Percentiles rank a stretch among this genome's conserved stretches.
Evolutionary conservation across 2,329 filamentous ascomycete genomes (phyloP).

Genomic region (Claviceps citrina): DNA sequence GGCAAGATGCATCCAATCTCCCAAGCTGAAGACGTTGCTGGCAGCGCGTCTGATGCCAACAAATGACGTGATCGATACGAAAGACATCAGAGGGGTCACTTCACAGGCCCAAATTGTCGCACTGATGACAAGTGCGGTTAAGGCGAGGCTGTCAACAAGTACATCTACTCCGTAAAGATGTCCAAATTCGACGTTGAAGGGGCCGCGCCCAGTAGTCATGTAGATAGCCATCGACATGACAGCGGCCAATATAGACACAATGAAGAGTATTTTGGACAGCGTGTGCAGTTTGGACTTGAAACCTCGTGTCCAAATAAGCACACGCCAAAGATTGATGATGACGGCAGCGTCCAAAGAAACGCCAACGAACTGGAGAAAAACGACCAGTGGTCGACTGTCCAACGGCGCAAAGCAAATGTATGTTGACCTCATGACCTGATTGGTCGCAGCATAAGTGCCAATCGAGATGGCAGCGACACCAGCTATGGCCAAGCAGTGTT

Average conservation of each 20-base stretch:
- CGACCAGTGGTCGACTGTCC: constrained; percentile 23
- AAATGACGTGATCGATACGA: constrained; percentile 27
- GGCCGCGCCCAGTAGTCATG: constrained; percentile 13
- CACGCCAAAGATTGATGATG: constrained; percentile 33
- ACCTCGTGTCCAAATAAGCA: constrained; percentile 35
- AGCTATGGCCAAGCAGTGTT: constrained; percentile 20
- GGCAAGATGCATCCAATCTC: constrained; percentile 30
- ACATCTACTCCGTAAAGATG: constrained; percentile 34
- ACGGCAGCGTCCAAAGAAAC: constrained; percentile 32
- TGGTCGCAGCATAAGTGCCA: constrained; percentile 26
- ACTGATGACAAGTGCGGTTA: constrained; percentile 30
- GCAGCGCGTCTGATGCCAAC: constrained; percentile 23
- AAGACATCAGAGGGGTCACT: constrained; percentile 27
- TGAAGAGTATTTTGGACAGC: constrained; percentile 26
- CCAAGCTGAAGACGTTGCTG: constrained; percentile 22
- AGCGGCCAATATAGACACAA: constrained; percentile 24
- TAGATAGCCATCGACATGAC: constrained; percentile 21
- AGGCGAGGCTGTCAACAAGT: constrained; percentile 30
- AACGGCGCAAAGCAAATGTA: constrained; percentile 33
- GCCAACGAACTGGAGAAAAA: constrained; percentile 28
- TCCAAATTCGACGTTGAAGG: constrained; percentile 20
- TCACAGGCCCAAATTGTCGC: constrained; percentile 32
- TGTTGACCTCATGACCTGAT: constrained; percentile 28
- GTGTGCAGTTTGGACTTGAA: constrained; percentile 30
- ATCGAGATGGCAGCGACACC: constrained; percentile 25